Percentiles rank a stretch among this genome's conserved stretches.
These are phyloP conservation scores for Penicillium steckii DNA, from an alignment of 495 filamentous ascomycete genomes.

Conservation along the genomic window DNA sequence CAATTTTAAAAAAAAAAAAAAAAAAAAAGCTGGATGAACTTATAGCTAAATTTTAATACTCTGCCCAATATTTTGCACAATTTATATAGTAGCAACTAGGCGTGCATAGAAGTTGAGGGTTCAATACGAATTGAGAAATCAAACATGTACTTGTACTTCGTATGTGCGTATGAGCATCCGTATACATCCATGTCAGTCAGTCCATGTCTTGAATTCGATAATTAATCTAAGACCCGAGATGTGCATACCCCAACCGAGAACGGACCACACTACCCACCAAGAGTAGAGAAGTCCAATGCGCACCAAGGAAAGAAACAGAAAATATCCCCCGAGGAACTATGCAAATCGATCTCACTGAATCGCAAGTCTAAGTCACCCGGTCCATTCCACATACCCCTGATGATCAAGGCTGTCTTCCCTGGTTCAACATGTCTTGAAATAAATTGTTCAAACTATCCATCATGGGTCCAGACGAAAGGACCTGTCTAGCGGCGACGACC, in stretches of 20 bases:
- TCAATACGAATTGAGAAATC: too few relatives aligned
- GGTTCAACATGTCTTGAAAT: conserved; percentile 35
- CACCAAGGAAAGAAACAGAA: background rate
- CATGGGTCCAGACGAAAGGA: conserved; percentile 30
- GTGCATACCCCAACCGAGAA: background rate
- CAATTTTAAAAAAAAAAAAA: too few relatives aligned
- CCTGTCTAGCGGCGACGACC: conserved; percentile 29
- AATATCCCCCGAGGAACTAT: background rate
- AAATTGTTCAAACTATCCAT: conserved; percentile 28
- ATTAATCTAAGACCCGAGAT: background rate
- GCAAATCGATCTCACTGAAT: background rate
- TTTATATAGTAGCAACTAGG: too few relatives aligned
- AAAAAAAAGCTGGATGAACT: too few relatives aligned
- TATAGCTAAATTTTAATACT: too few relatives aligned
- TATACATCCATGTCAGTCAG: background rate
- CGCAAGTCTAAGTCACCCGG: background rate
- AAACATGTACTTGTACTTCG: too few relatives aligned
- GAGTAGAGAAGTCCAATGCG: background rate
- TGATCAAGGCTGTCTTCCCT: conserved; percentile 10
- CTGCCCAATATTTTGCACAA: too few relatives aligned
- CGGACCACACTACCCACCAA: background rate
- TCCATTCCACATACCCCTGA: background rate
- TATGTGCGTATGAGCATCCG: background rate
- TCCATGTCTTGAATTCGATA: background rate
- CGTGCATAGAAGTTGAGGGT: too few relatives aligned